Percentiles rank a stretch among this genome's conserved stretches.
Evolutionary conservation across 2,329 filamentous ascomycete species (phyloP).

Genomic region (Colletotrichum agaves): DNA sequence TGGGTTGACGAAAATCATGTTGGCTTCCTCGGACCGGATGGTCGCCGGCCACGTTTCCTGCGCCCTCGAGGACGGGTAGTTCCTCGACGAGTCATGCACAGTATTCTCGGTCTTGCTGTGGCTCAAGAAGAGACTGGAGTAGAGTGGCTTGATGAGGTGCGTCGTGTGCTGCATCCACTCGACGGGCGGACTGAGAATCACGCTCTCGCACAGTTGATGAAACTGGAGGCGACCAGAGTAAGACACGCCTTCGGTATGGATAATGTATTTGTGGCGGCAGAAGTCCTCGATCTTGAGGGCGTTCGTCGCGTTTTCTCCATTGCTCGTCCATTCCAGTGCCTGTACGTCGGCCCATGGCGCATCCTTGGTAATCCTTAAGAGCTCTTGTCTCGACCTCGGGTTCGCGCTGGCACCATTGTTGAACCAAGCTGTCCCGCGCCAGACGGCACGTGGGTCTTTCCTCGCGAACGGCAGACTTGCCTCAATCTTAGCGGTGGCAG

Average conservation of each 20-base stretch:
- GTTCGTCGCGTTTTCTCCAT: slow-evolving; percentile 52
- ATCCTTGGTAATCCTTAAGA: slow-evolving; percentile 48
- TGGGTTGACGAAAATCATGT: slow-evolving; percentile 61
- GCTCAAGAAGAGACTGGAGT: slow-evolving; percentile 47
- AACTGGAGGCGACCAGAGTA: slow-evolving; percentile 64
- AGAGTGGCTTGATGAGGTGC: slow-evolving; percentile 58
- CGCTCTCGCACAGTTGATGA: slow-evolving; percentile 60
- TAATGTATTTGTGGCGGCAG: slow-evolving; percentile 61
- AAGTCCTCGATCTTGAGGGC: slow-evolving; percentile 61
- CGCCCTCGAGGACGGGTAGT: slow-evolving; percentile 5
- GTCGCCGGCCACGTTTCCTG: slow-evolving; percentile 51
- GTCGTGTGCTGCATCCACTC: slow-evolving; percentile 62
- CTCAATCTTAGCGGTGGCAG: slow-evolving; percentile 52
- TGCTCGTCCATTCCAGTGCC: slow-evolving; percentile 50
- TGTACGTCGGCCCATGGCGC: slow-evolving; percentile 61
- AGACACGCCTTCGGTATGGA: slow-evolving; percentile 65
- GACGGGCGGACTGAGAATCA: slow-evolving; percentile 59
- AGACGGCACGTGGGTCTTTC: slow-evolving; percentile 58
- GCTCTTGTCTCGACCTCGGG: slow-evolving; percentile 53
- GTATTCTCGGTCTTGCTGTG: not conserved
- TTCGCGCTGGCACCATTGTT: slow-evolving; percentile 52
- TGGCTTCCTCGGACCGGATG: slow-evolving; percentile 51
- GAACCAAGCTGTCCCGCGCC: slow-evolving; percentile 64
- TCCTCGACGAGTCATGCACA: no score
- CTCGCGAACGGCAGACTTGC: slow-evolving; percentile 26